Evolutionary conservation across 768 basidiomycete genomes (phyloP), one percentile per base, ranked within the genome.

Genomic region (Mycena crocata): DNA sequence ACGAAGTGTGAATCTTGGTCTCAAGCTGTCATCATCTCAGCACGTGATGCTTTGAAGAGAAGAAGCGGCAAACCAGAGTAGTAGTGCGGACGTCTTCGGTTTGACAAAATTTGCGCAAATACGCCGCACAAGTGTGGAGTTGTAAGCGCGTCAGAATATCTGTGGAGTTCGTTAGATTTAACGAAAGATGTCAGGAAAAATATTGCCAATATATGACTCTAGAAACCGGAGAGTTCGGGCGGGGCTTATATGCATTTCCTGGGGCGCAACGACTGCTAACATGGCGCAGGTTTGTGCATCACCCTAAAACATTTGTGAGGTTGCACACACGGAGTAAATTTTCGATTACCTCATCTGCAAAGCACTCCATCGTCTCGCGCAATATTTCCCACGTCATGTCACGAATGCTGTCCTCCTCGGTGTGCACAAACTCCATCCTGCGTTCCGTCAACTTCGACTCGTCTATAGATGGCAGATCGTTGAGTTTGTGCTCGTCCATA

Each of bases 241-340:
- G 24, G 76, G 74, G 1, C 80, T 75, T n/a, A 93, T 74, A 39
- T 73, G 69, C 45, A 95, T 78, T 72, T 93, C 91, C 46, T 81
- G 71, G 0, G 84, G 81, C 9, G 89, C 91, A 23, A 94, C 78
- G 1, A 92, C 72, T 4, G 87, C 82, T 19, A 95, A 73, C 83
- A 92, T 87, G 1, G 92, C 88, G 76, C 93, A 94, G 83, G 89
- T 92, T 72, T 94, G 93, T 1, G 93, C 81, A 71, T 95, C 90
- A 17, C 93, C 93, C 90, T 94, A 24, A 48, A 60, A 70, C 30
- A 67, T 30, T 23, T 62, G 62, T 45, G 58, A 42, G 59, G 44
- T 35, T 17, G 28, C 62, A 24, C 54, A 57, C 30, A 50, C 7
- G 14, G 13, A 52, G 31, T 15, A 4, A 12, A 12, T 34, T 14